Base-by-base conservation (phyloP, 2,329 filamentous ascomycete species). In the Ilyonectria destructans region DNA sequence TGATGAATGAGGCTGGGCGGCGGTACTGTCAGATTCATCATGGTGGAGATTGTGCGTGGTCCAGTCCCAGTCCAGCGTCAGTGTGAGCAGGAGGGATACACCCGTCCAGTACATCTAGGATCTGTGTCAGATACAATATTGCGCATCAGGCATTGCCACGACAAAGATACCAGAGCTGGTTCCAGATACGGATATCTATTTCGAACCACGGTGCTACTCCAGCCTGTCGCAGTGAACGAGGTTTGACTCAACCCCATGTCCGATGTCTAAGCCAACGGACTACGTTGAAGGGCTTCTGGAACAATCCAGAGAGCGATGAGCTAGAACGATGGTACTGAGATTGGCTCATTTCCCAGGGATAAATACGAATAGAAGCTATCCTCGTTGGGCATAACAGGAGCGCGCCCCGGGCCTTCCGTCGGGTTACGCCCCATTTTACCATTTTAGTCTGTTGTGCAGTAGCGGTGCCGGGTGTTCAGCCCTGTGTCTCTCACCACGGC, bases 401-500 rank as follows among this genome's bases (percentile, higher is more conserved):
- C 49, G 49, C 51, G 31, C 45, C 29, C 45, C 29, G 29, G 55
- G 29, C 40, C 60, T 60, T 63, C 58, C 70, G 71, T 65, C 62
- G 43, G 65, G 26, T 43, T 19, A 10, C 43, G 57, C 57, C 57
- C 52, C 46, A 63, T 70, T 40, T 52, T 52, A 33, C 31, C 17
- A 45, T 8, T n/a, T 8, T 43, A 43, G n/a, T 33, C 31, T 12
- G 31, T 33, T 33, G 62, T 65, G 26, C 35, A 57, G 64, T 26
- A 26, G 26, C 26, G 54, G 57, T 61, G 57, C 63, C 37, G 54
- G 45, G 33, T 54, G 33, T 64, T 69, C 69, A 74, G 69, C 74
- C 74, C 73, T 64, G 71, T 58, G 66, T 61, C 19, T 21, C 51
- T 73, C 62, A 70, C 69, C 63, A 48, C 58, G 56, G 43, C 66